phyloP scores from a whole-genome alignment of 192 early-diverging fungal genomes.

The Mortierella claussenii region DNA sequence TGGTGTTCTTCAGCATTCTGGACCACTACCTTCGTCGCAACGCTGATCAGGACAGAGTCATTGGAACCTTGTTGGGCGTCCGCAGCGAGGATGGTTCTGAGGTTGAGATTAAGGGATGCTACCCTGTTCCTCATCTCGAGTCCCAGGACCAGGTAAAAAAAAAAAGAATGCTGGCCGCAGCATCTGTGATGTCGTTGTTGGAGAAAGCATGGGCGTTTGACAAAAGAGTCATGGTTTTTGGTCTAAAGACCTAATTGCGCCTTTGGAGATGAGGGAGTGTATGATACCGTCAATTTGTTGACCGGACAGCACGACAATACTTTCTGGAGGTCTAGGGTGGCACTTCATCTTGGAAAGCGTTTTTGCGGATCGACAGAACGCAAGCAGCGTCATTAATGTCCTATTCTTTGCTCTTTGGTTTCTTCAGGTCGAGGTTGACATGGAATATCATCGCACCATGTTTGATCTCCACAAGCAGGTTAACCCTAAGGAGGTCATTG shows the following conservation, averaged over 20 bases:
- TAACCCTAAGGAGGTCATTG: slow-evolving; percentile 88
- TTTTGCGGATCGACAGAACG: no score
- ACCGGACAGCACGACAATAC: no score
- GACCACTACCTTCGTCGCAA: slow-evolving; percentile 92
- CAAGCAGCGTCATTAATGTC: no score
- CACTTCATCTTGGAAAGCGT: no score
- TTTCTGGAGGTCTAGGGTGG: no score
- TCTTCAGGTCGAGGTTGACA: slow-evolving; percentile 82
- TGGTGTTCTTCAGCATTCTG: slow-evolving; percentile 92
- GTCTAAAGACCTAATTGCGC: no score
- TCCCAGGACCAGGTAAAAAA: slow-evolving; percentile 69
- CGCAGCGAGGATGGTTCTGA: slow-evolving; percentile 88
- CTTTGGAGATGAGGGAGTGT: no score
- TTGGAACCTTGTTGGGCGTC: slow-evolving; percentile 92
- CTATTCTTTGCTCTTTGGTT: neutral
- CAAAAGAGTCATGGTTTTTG: no score
- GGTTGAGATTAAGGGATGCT: slow-evolving; percentile 90
- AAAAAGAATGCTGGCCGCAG: neutral
- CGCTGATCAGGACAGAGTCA: slow-evolving; percentile 83
- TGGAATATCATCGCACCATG: slow-evolving; percentile 90
- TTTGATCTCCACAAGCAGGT: slow-evolving; percentile 89
- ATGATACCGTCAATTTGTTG: no score
- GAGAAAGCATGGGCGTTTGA: no score
- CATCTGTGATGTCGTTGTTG: neutral
- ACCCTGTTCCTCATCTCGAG: slow-evolving; percentile 84